A percentile compares a stretch with the other conserved stretches of the same genome.
phyloP scores from a whole-genome alignment of 1,139 yeast genomes.

The Kodamaea anthophila region DNA sequence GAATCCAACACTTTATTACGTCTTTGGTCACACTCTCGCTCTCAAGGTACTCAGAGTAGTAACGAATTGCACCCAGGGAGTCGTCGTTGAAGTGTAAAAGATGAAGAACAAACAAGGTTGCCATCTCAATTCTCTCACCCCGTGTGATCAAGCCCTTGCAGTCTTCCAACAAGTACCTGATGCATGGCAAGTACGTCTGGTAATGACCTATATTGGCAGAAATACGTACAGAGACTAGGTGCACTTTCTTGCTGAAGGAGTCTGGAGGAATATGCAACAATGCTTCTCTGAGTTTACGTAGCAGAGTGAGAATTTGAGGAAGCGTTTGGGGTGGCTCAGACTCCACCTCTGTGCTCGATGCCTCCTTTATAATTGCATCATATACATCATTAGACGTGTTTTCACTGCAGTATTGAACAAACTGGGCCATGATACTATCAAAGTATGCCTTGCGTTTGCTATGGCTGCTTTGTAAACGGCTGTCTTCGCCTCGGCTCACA shows the following conservation, averaged over 20 bases:
- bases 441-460: slow-evolving; percentile 35
- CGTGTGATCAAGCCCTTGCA: slow-evolving; percentile 15
- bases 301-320: slow-evolving; percentile 18
- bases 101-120: slow-evolving; percentile 40
- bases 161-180: slow-evolving; percentile 30
- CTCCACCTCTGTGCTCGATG: too few relatives aligned
- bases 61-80: slow-evolving; percentile 27
- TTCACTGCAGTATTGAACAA: slow-evolving; percentile 22
- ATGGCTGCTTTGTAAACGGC: slow-evolving; percentile 39
- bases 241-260: slow-evolving; percentile 42
- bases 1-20: slow-evolving; percentile 31
- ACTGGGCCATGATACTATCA: slow-evolving; percentile 25
- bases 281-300: slow-evolving; percentile 51
- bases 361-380: slow-evolving; percentile 10
- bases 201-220: slow-evolving; percentile 45
- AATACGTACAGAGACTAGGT: slow-evolving; percentile 43
- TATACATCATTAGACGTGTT: slow-evolving; percentile 15
- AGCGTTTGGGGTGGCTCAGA: slow-evolving; percentile 2
- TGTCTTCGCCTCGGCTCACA: slow-evolving; percentile 56
- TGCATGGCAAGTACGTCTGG: slow-evolving; percentile 54
- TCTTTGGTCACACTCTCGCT: slow-evolving; percentile 9
- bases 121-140: slow-evolving; percentile 35
- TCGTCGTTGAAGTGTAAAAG: slow-evolving; percentile 41
- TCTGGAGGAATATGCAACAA: slow-evolving; percentile 32
- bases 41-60: slow-evolving; percentile 25